Evolutionary conservation across 768 basidiomycete species (phyloP).

Genomic region (Dentipellis fragilis): DNA sequence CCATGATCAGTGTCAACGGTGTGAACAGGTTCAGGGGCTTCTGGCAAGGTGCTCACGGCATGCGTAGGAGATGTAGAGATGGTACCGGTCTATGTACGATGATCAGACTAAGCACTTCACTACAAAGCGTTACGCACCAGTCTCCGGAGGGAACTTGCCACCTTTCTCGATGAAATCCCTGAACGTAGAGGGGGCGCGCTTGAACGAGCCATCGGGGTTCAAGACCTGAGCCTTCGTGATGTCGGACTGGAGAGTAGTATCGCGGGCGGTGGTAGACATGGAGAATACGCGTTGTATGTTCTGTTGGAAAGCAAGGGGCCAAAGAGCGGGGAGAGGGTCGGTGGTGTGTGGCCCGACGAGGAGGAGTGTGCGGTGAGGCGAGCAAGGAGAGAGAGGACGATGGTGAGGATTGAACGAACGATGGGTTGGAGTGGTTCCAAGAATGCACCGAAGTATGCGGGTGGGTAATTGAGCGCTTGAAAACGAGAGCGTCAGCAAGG

Average conservation of each 20-base stretch:
- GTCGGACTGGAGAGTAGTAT: slow-evolving; percentile 33
- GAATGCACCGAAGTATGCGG: slow-evolving; percentile 64
- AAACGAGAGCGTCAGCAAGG: slow-evolving; percentile 6
- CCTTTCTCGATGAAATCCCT: slow-evolving; percentile 44
- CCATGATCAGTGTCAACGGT: slow-evolving; percentile 1
- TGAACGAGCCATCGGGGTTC: slow-evolving; percentile 57
- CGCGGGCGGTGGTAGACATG: slow-evolving; percentile 9
- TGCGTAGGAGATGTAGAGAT: slow-evolving; percentile 80
- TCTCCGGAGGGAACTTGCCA: slow-evolving; percentile 63
- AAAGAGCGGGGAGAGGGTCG: slow-evolving; percentile 82
- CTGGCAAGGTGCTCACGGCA: slow-evolving; percentile 49
- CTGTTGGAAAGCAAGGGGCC: slow-evolving; percentile 22
- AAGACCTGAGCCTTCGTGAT: slow-evolving; percentile 41
- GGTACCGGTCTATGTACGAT: slow-evolving; percentile 63
- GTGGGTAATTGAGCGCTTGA: slow-evolving; percentile 55
- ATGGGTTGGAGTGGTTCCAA: slow-evolving; percentile 42
- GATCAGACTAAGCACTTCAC: not conserved
- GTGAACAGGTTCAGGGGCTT: not conserved
- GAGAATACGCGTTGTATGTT: not conserved
- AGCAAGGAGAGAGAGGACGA: slow-evolving; percentile 71
- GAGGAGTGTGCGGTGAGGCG: slow-evolving; percentile 78
- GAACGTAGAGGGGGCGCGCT: slow-evolving; percentile 43
- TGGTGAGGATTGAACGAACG: slow-evolving; percentile 50
- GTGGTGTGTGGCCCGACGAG: slow-evolving; percentile 83
- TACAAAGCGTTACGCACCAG: slow-evolving; percentile 36